Conservation (phyloP, 192 early-diverging fungal species). For the Diversispora eburnea region DNA sequence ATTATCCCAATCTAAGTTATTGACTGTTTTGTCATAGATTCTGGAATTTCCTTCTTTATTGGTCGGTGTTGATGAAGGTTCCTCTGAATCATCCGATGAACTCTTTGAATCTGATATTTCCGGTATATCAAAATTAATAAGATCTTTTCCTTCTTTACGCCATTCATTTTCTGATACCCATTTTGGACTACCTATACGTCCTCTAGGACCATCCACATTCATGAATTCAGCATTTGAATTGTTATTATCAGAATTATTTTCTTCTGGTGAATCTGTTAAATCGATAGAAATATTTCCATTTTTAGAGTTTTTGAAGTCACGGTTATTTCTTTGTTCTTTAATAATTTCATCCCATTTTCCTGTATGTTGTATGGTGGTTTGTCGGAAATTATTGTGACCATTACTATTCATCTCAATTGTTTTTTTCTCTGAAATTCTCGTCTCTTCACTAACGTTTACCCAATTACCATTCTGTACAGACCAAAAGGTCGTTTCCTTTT, state of each 20-base stretch:
- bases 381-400: neutral
- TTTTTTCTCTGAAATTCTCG: neutral
- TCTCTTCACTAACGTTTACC: slow-evolving; percentile 20
- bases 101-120: neutral
- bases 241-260: neutral
- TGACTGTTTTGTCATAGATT: neutral
- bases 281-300: neutral
- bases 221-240: neutral
- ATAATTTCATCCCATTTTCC: neutral
- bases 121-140: neutral
- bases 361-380: neutral
- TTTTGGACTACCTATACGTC: slow-evolving; percentile 15
- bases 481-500: slow-evolving; percentile 36
- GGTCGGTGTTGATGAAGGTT: neutral
- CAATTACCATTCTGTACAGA: slow-evolving; percentile 20
- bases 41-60: neutral
- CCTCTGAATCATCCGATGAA: neutral
- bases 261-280: neutral
- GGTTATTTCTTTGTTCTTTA: neutral
- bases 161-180: slow-evolving; percentile 20
- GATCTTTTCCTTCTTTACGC: neutral
- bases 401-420: neutral
- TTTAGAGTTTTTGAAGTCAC: neutral
- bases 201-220: neutral
- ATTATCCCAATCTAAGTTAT: neutral